phyloP scores from a whole-genome alignment of 176 grass and related monocot species.

The Musa schizocarpa region DNA sequence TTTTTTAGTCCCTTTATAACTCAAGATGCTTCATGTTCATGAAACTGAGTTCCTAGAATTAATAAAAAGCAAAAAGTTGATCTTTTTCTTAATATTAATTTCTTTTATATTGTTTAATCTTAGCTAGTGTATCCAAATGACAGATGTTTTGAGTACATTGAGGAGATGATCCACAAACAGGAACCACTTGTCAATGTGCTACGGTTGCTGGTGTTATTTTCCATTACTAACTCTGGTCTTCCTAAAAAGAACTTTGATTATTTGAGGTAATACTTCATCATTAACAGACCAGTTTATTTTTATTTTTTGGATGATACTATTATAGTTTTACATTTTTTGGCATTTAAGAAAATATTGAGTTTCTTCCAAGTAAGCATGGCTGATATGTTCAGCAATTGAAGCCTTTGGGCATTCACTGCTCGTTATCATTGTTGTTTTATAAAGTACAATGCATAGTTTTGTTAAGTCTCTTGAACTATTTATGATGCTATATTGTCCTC shows the following conservation, averaged over 20 bases:
- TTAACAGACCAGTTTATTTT: neutral
- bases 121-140: slow-evolving; percentile 18
- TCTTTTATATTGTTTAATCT: neutral
- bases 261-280: slow-evolving; percentile 45
- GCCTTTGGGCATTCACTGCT: too few species aligned
- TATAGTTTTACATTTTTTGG: too few species aligned
- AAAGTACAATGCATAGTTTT: too few species aligned
- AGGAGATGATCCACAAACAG: slow-evolving; percentile 97
- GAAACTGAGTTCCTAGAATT: neutral
- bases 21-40: neutral
- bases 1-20: neutral
- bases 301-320: neutral
- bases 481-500: too few species aligned
- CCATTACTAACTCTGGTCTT: slow-evolving; percentile 82
- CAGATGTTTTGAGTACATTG: slow-evolving; percentile 97
- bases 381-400: too few species aligned
- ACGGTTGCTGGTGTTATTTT: slow-evolving; percentile 81
- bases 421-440: too few species aligned
- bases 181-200: slow-evolving; percentile 76
- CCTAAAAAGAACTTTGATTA: slow-evolving; percentile 90
- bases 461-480: too few species aligned
- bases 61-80: neutral
- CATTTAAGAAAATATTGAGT: neutral
- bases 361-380: neutral
- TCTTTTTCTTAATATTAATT: neutral